Evolutionary conservation across 1,139 yeast species (phyloP).

Genomic region (Debaryomyces sp.): DNA sequence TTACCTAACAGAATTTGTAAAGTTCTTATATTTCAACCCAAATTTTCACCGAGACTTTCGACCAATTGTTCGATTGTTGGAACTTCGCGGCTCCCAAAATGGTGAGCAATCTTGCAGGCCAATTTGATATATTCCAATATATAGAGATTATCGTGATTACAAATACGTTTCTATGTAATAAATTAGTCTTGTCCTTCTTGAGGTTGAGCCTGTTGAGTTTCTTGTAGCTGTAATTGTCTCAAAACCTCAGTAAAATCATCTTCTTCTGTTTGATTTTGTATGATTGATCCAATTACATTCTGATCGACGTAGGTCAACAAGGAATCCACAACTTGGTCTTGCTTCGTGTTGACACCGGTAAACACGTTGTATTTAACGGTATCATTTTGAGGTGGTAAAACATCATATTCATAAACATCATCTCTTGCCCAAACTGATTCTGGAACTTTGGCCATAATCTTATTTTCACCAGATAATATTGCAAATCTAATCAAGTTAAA

Average conservation of each 20-base stretch:
- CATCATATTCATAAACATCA: constrained; percentile 69
- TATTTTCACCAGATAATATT: constrained; percentile 68
- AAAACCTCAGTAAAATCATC: constrained; percentile 32
- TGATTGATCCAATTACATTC: constrained; percentile 39
- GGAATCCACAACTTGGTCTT: constrained; percentile 29
- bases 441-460: constrained; percentile 71
- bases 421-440: constrained; percentile 59
- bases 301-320: constrained; percentile 43
- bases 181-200: constrained; percentile 12
- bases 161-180: background rate
- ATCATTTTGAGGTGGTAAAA: constrained; percentile 58
- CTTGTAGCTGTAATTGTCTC: constrained; percentile 22
- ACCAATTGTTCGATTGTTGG: background rate
- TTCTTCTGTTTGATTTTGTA: constrained; percentile 32
- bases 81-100: background rate
- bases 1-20: background rate
- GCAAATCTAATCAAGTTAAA: constrained; percentile 65
- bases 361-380: constrained; percentile 30
- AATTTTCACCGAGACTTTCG: background rate
- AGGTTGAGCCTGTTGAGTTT: background rate
- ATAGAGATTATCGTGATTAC: background rate
- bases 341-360: constrained; percentile 24
- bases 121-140: background rate
- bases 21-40: background rate
- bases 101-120: background rate